Evolutionary conservation across 1,139 yeast species (phyloP).

Genomic region (Kazachstania sp.): DNA sequence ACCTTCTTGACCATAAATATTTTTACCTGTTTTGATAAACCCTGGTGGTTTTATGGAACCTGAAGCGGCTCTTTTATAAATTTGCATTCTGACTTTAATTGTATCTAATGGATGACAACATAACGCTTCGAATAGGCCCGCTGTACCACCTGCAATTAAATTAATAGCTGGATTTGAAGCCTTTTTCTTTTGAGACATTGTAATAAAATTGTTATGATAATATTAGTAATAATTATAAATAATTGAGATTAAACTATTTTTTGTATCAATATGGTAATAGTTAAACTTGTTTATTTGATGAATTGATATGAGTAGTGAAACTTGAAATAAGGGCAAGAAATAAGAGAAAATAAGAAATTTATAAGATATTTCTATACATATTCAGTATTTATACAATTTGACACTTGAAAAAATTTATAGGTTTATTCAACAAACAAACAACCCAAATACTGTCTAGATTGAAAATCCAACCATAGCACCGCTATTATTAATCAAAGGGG

Average conservation of each 20-base stretch:
- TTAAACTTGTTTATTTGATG: too few species aligned
- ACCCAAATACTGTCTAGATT: too few species aligned
- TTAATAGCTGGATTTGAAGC: conserved; percentile 50
- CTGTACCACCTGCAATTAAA: conserved; percentile 92
- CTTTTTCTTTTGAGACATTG: conserved; percentile 25
- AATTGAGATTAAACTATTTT: not conserved
- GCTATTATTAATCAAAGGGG: too few species aligned
- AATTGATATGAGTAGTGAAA: too few species aligned
- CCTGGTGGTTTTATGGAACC: conserved; percentile 58
- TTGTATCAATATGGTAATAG: not conserved
- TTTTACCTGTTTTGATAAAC: conserved; percentile 69
- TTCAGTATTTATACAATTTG: too few species aligned
- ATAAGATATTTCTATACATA: too few species aligned
- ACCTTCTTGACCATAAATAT: conserved; percentile 73
- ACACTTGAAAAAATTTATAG: too few species aligned
- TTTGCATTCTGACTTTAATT: conserved; percentile 94
- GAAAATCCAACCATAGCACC: too few species aligned
- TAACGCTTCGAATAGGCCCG: conserved; percentile 92
- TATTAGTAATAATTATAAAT: not conserved
- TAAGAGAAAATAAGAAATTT: too few species aligned
- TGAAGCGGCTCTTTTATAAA: conserved; percentile 47
- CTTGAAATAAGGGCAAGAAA: too few species aligned
- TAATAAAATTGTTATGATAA: not conserved
- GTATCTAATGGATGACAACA: conserved; percentile 95
- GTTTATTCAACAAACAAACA: too few species aligned